A percentile compares a stretch with the other conserved stretches of the same genome.
These are phyloP conservation scores for Phialophora chinensis DNA, from an alignment of 2,329 filamentous ascomycete species.

Conservation along the genomic window DNA sequence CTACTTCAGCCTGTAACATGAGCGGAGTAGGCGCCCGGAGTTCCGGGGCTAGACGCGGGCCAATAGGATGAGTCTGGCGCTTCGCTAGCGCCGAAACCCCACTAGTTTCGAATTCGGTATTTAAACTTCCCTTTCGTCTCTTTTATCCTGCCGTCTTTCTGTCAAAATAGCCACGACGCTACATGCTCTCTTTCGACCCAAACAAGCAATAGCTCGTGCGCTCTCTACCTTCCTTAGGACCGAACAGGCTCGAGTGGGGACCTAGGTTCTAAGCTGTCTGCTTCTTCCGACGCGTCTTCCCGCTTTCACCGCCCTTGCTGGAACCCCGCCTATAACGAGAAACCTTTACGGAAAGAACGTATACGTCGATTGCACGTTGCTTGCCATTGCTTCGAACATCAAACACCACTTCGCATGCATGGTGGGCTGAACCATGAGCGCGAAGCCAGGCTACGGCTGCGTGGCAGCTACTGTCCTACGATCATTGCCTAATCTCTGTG, in stretches of 20 bases:
- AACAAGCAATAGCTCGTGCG: neutral
- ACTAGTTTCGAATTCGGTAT: neutral
- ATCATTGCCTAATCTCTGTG: slow-evolving; percentile 6
- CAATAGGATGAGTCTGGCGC: neutral
- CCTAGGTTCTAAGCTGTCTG: neutral
- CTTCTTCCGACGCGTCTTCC: neutral
- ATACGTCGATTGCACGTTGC: neutral
- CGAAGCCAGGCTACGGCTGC: neutral
- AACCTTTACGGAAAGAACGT: neutral
- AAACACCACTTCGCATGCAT: neutral
- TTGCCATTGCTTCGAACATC: neutral
- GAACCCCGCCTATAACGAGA: neutral
- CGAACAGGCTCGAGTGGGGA: neutral
- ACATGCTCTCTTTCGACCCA: neutral
- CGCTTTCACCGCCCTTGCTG: neutral
- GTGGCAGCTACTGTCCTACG: neutral
- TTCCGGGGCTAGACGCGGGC: too few species aligned
- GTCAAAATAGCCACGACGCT: neutral
- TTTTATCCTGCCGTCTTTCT: neutral
- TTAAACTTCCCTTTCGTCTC: neutral
- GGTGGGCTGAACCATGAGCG: slow-evolving; percentile 2
- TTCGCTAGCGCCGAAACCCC: neutral
- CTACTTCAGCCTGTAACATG: neutral
- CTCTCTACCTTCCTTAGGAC: neutral
- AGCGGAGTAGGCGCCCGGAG: too few species aligned